These are phyloP conservation scores for Torulaspora microellipsoides DNA, from an alignment of 805 yeast species.

Conservation along the genomic window DNA sequence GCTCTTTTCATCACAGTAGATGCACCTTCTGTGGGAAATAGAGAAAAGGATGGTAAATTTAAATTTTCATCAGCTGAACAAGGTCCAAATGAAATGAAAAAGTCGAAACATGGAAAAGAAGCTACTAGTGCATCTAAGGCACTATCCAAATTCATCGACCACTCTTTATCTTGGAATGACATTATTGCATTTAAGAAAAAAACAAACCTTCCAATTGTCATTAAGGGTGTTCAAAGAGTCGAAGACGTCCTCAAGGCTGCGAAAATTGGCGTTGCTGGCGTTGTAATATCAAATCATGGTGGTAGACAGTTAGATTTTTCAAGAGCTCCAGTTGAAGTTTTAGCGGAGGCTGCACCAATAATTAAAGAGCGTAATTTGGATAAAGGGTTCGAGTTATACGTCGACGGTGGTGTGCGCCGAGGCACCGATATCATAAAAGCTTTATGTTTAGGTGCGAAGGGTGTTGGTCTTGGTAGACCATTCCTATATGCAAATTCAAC, in stretches of 20 bases:
- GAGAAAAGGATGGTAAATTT: constrained; percentile 80
- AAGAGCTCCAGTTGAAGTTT: constrained; percentile 68
- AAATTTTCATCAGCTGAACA: constrained; percentile 45
- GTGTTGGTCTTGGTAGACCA: constrained; percentile 68
- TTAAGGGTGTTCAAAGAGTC: constrained; percentile 81
- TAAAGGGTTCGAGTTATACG: constrained; percentile 49
- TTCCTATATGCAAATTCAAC: constrained; percentile 58
- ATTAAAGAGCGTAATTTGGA: constrained; percentile 44
- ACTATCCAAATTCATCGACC: constrained; percentile 78
- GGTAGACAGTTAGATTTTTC: constrained; percentile 85
- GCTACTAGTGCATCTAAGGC: constrained; percentile 84
- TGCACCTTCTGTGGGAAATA: constrained; percentile 86
- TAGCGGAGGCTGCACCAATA: constrained; percentile 63
- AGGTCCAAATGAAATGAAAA: constrained; percentile 40
- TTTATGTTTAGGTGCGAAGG: constrained; percentile 62
- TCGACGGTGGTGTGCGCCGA: constrained; percentile 68
- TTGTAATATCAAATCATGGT: constrained; percentile 86
- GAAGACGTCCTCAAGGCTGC: constrained; percentile 75
- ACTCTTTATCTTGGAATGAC: constrained; percentile 61
- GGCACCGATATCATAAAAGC: constrained; percentile 67
- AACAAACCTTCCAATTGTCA: constrained; percentile 61
- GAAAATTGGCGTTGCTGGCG: constrained; percentile 67
- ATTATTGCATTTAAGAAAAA: constrained; percentile 49
- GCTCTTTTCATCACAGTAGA: constrained; percentile 88
- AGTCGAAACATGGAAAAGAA: constrained; percentile 49